A percentile compares a stretch with the other conserved stretches of the same genome.
phyloP scores from a whole-genome alignment of 208 protist genomes.

The Leishmania lainsoni region DNA sequence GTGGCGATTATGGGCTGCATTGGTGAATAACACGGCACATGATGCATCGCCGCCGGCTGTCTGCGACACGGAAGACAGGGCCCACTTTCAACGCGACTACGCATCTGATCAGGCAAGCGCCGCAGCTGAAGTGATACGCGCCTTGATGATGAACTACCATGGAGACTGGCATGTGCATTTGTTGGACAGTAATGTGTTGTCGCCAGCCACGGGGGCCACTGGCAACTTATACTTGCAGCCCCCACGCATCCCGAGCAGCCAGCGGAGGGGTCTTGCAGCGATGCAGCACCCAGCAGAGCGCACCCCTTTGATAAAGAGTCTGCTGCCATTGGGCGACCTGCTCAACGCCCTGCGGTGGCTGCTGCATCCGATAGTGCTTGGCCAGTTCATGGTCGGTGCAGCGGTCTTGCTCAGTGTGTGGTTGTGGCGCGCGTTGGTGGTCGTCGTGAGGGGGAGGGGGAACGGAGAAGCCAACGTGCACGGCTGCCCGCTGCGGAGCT shows the following conservation, averaged over 20 bases:
- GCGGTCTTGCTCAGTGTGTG: neutral
- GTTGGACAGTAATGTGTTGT: neutral
- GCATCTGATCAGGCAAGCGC: neutral
- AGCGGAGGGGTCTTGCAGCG: neutral
- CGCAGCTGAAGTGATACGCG: neutral
- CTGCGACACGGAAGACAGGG: no score
- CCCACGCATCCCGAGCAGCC: neutral
- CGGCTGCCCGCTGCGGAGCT: neutral
- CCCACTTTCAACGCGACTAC: neutral
- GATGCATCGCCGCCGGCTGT: neutral
- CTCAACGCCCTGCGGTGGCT: neutral
- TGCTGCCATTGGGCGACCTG: neutral
- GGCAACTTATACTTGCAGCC: neutral
- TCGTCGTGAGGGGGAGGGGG: neutral
- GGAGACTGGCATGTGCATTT: slow-evolving; percentile 11
- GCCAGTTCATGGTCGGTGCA: slow-evolving; percentile 1
- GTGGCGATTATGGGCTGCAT: slow-evolving; percentile 11
- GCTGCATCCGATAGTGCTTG: slow-evolving; percentile 6
- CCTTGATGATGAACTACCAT: slow-evolving; percentile 11
- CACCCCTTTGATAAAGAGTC: neutral
- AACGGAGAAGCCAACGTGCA: neutral
- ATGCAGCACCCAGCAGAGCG: neutral
- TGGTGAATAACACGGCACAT: neutral
- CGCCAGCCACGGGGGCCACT: neutral
- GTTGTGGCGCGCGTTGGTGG: neutral